Conservation (phyloP, 225 moss, liverwort and hornwort species). For the Asterella californica region DNA sequence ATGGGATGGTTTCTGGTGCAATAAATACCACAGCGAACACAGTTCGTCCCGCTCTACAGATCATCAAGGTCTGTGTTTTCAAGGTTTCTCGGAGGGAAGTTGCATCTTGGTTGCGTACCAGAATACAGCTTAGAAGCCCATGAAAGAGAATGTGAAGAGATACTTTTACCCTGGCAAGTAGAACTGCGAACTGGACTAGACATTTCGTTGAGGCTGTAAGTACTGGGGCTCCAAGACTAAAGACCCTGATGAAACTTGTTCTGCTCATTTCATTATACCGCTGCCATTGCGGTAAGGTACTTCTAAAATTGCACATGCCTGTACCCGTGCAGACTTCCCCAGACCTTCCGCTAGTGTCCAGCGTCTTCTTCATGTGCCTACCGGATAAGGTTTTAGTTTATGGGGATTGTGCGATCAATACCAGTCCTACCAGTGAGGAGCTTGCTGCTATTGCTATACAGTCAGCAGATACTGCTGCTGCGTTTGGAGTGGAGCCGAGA, state of each 20-base stretch:
- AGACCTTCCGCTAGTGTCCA: slow-evolving; percentile 79
- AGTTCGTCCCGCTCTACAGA: slow-evolving; percentile 90
- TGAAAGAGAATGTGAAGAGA: neutral
- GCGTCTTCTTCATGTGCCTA: slow-evolving; percentile 94
- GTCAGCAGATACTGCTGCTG: slow-evolving; percentile 90
- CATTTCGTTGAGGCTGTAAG: neutral
- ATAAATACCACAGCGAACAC: slow-evolving; percentile 91
- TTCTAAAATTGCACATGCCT: neutral
- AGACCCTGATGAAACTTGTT: neutral
- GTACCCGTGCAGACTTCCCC: slow-evolving; percentile 57
- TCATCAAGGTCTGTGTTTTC: slow-evolving; percentile 64
- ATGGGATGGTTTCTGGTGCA: slow-evolving; percentile 97
- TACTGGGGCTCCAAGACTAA: neutral
- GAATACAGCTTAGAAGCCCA: neutral
- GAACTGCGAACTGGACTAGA: too few species aligned
- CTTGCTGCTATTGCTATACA: slow-evolving; percentile 87
- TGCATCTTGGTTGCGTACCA: neutral
- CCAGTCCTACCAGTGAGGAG: slow-evolving; percentile 72
- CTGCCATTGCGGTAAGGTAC: neutral
- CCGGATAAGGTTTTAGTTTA: slow-evolving; percentile 86
- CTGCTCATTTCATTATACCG: neutral
- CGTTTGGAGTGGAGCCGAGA: slow-evolving; percentile 77
- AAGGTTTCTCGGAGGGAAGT: neutral
- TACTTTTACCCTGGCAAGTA: neutral
- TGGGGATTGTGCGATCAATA: slow-evolving; percentile 95